Base-by-base conservation (phyloP, 2,329 filamentous ascomycete genomes). In the Alternaria arbusti region DNA sequence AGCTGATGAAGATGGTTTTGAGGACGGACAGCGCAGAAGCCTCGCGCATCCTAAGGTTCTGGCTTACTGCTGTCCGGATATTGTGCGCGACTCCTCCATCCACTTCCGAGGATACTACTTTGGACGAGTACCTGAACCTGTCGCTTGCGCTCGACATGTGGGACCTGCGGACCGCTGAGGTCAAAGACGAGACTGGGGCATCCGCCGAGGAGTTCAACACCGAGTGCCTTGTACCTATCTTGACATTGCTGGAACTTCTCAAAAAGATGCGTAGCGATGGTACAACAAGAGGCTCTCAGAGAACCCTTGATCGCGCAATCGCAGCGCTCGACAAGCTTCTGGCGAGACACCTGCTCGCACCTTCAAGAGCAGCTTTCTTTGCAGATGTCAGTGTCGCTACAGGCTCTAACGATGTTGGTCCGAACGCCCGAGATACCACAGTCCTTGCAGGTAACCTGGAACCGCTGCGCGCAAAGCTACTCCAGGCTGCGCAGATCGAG, bases 261-360 rank as follows among this genome's bases (percentile, higher is more conserved):
- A 64, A 55, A 49, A 55, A 15, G 10, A 23, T 64, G 11, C 63
- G 64, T 17, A 30, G 51, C 22, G 22, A 47, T 49, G 43, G 57
- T 8, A 20, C 32, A 11, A 43, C 58, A 6, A 61, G 52, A 25
- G 25, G 25, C 4, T 43, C 63, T 11, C 23, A 47, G 4, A 30
- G 17, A 17, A 52, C 59, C 7, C 25, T 67, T 2, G 59, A 67
- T 13, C 61, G 61, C 28, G 64, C 71, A 8, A 68, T 61, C 15
- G 64, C 66, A 9, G 43, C 49, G 17, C 59, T 83, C 17, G 80
- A 82, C 50, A 74, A 69, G 57, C 64, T 82, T 5, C 51, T 85
- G 25, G 80, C 79, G 6, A 81, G 76, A 63, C 83, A 85, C 59
- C 46, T 83, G 9, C 78, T 85, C 46, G 68, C 79, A 6, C 82